phyloP scores from a whole-genome alignment of 148 eudicot genomes.

The Drosera capensis region DNA sequence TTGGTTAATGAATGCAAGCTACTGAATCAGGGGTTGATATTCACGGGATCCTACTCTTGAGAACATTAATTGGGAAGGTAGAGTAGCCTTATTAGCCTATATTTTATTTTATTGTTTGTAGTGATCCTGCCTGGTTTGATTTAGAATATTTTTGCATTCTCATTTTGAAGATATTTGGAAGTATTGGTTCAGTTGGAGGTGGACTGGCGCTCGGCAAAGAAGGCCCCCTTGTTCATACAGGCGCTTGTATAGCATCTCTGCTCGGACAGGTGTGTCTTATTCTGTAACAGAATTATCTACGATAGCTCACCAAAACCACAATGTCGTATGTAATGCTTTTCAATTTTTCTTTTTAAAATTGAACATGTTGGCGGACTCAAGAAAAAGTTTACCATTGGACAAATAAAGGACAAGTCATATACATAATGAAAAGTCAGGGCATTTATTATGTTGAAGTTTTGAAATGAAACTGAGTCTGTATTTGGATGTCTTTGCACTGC shows the following conservation, averaged over 20 bases:
- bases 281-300: not conserved
- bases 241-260: conserved; percentile 98
- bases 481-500: too few relatives aligned
- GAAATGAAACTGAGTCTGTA: too few relatives aligned
- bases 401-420: not conserved
- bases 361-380: too few relatives aligned
- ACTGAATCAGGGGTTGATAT: conserved; percentile 69
- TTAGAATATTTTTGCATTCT: too few relatives aligned
- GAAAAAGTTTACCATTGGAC: not conserved
- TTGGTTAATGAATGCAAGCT: conserved; percentile 1
- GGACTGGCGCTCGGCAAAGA: conserved; percentile 98
- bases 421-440: not conserved
- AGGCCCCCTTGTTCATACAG: conserved; percentile 97
- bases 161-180: conserved; percentile 80
- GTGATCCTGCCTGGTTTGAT: too few relatives aligned
- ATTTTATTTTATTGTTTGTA: too few relatives aligned
- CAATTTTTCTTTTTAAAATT: not conserved
- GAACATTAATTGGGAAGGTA: conserved; percentile 96
- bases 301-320: not conserved
- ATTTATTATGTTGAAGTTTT: too few relatives aligned
- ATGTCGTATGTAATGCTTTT: not conserved
- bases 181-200: conserved; percentile 98
- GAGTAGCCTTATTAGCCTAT: too few relatives aligned
- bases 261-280: conserved; percentile 74
- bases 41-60: conserved; percentile 82